phyloP scores from a whole-genome alignment of 2,329 filamentous ascomycete genomes.

The Talaromyces sp. region DNA sequence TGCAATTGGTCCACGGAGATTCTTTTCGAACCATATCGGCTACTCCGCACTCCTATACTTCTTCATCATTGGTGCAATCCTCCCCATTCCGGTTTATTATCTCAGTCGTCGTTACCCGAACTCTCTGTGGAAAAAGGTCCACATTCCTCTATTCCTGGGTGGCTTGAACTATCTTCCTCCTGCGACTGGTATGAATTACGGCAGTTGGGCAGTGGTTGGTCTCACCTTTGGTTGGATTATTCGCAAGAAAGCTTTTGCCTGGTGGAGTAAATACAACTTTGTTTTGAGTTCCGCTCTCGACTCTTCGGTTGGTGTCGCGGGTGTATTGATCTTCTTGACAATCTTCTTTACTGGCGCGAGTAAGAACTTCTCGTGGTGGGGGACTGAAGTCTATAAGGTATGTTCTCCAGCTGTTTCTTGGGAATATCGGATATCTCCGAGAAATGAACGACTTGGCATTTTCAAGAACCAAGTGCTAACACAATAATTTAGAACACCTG shows the following conservation, averaged over 20 bases:
- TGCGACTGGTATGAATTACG: slow-evolving; percentile 68
- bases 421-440: too few relatives aligned
- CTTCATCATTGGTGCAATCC: slow-evolving; percentile 65
- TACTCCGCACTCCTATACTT: slow-evolving; percentile 68
- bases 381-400: slow-evolving; percentile 29
- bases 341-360: slow-evolving; percentile 30
- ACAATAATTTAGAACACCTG: not conserved
- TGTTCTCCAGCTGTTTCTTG: not conserved
- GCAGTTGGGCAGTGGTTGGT: slow-evolving; percentile 68
- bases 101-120: slow-evolving; percentile 63
- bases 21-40: slow-evolving; percentile 63
- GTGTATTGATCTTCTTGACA: slow-evolving; percentile 32
- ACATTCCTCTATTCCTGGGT: slow-evolving; percentile 65
- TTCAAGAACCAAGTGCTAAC: not conserved
- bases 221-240: slow-evolving; percentile 66
- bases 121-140: slow-evolving; percentile 64
- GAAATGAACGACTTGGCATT: too few relatives aligned
- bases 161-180: slow-evolving; percentile 65
- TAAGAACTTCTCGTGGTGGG: slow-evolving; percentile 29
- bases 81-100: slow-evolving; percentile 52
- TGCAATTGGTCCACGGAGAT: slow-evolving; percentile 66
- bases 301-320: slow-evolving; percentile 29
- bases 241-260: slow-evolving; percentile 61
- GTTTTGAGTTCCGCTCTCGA: slow-evolving; percentile 70
- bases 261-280: slow-evolving; percentile 77